These are phyloP conservation scores for Hsuehochloa calcarea DNA, from an alignment of 176 grass and related monocot genomes.

Conservation along the genomic window DNA sequence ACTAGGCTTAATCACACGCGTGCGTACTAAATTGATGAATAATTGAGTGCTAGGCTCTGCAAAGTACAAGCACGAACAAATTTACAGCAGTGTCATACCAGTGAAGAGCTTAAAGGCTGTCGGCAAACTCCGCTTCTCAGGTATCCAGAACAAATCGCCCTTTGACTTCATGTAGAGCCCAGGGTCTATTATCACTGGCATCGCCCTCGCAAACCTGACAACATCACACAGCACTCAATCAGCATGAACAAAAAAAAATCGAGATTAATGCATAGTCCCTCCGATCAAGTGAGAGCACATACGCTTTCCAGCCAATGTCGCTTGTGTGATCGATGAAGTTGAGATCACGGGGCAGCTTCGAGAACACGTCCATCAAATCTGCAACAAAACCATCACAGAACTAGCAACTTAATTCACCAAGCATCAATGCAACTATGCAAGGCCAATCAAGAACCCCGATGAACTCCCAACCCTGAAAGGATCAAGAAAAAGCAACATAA, in stretches of 20 bases:
- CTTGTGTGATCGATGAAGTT: constrained; percentile 94
- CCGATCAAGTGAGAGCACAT: neutral
- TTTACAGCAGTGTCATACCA: constrained; percentile 34
- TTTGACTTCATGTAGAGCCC: constrained; percentile 71
- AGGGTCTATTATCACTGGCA: constrained; percentile 82
- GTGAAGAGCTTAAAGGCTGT: constrained; percentile 91
- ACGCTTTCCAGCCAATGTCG: constrained; percentile 87
- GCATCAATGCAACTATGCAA: neutral
- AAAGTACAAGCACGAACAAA: neutral
- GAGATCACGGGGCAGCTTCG: constrained; percentile 75
- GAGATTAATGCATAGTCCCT: neutral
- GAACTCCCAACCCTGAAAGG: neutral
- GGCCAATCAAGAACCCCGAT: neutral
- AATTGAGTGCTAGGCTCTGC: neutral
- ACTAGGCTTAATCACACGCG: neutral
- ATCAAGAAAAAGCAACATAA: no score
- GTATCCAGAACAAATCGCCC: constrained; percentile 69
- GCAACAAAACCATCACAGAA: neutral
- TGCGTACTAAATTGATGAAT: neutral
- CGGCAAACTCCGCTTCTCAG: constrained; percentile 65
- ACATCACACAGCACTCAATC: neutral
- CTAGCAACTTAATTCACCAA: neutral
- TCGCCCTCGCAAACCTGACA: constrained; percentile 68
- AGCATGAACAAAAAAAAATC: neutral
- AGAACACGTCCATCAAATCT: constrained; percentile 87